Percentiles rank a stretch among this genome's conserved stretches.
phyloP scores from a whole-genome alignment of 148 eudicot genomes.

The Cornus kousa region DNA sequence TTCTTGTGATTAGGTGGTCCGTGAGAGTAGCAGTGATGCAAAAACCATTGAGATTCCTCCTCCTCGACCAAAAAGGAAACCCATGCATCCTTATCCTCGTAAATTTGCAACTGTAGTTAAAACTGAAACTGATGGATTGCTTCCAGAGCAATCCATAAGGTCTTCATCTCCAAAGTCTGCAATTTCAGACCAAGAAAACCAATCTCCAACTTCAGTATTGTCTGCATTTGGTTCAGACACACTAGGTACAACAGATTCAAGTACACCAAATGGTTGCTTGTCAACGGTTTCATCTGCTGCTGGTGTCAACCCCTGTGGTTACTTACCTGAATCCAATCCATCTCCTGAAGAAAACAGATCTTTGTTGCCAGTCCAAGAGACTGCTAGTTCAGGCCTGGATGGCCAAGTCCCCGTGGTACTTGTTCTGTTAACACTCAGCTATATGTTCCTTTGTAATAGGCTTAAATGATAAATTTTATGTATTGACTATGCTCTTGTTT shows the following conservation, averaged over 20 bases:
- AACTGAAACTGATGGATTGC: slow-evolving; percentile 19
- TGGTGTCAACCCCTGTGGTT: slow-evolving; percentile 21
- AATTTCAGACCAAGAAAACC: slow-evolving; percentile 46
- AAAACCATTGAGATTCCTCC: slow-evolving; percentile 82
- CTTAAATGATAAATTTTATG: neutral
- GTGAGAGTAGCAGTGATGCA: slow-evolving; percentile 43
- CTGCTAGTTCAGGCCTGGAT: slow-evolving; percentile 21
- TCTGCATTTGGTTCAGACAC: slow-evolving; percentile 55
- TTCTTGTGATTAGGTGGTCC: slow-evolving; percentile 52
- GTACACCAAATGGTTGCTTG: slow-evolving; percentile 36
- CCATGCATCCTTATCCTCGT: slow-evolving; percentile 89
- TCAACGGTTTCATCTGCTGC: slow-evolving; percentile 54
- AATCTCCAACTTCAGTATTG: slow-evolving; percentile 79
- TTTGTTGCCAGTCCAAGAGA: slow-evolving; percentile 6
- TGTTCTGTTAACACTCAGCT: neutral
- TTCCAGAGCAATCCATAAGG: slow-evolving; percentile 31
- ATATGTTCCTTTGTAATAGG: neutral
- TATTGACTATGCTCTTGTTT: slow-evolving; percentile 4
- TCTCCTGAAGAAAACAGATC: slow-evolving; percentile 26
- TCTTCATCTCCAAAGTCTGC: slow-evolving; percentile 49
- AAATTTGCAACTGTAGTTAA: slow-evolving; percentile 42
- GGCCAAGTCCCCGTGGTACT: slow-evolving; percentile 53
- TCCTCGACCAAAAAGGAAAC: slow-evolving; percentile 88
- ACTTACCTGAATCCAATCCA: slow-evolving; percentile 25
- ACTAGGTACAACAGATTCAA: slow-evolving; percentile 37